Percentiles rank a stretch among this genome's conserved stretches.
Conservation (phyloP, 2,329 filamentous ascomycete genomes). For the Triangularia verruculosa region DNA sequence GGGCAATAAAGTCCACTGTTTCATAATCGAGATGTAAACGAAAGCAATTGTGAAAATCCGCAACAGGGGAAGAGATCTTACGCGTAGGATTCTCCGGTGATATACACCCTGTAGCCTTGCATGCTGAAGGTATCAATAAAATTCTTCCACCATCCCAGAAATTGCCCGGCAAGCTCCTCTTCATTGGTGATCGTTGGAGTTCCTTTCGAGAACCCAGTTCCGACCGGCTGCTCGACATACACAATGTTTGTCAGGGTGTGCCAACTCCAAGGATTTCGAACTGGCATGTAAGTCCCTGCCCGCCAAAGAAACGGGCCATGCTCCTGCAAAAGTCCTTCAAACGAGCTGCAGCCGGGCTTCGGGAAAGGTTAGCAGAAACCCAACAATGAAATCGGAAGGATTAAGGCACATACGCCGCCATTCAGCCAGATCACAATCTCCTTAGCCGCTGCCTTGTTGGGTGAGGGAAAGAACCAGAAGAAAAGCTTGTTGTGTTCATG, state of each 20-base stretch:
- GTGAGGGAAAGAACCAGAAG: slow-evolving; percentile 66
- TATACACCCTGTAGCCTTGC: slow-evolving; percentile 66
- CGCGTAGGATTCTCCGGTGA: slow-evolving; percentile 71
- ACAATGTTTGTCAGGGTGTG: slow-evolving; percentile 73
- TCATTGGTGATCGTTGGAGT: slow-evolving; percentile 62
- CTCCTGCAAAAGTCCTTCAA: slow-evolving; percentile 70
- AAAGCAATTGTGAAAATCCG: not conserved
- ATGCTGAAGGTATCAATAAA: slow-evolving; percentile 70
- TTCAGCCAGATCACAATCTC: slow-evolving; percentile 64
- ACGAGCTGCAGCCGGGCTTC: slow-evolving; percentile 57
- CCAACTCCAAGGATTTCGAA: slow-evolving; percentile 70
- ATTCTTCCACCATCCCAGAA: slow-evolving; percentile 76
- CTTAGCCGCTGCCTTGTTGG: slow-evolving; percentile 46
- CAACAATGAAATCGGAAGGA: not conserved
- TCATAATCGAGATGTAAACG: not conserved
- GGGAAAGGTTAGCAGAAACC: not conserved
- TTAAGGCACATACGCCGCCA: slow-evolving; percentile 41
- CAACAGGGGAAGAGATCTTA: slow-evolving; percentile 17
- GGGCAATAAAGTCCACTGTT: slow-evolving; percentile 59
- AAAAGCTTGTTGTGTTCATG: slow-evolving; percentile 51
- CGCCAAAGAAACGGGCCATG: slow-evolving; percentile 74
- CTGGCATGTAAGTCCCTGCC: slow-evolving; percentile 63
- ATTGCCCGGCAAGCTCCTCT: slow-evolving; percentile 66
- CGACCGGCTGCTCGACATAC: slow-evolving; percentile 68
- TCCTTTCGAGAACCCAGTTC: slow-evolving; percentile 68